These are phyloP conservation scores for Tylopilus plumbeoviolaceoides DNA, from an alignment of 768 basidiomycete genomes.

Conservation along the genomic window DNA sequence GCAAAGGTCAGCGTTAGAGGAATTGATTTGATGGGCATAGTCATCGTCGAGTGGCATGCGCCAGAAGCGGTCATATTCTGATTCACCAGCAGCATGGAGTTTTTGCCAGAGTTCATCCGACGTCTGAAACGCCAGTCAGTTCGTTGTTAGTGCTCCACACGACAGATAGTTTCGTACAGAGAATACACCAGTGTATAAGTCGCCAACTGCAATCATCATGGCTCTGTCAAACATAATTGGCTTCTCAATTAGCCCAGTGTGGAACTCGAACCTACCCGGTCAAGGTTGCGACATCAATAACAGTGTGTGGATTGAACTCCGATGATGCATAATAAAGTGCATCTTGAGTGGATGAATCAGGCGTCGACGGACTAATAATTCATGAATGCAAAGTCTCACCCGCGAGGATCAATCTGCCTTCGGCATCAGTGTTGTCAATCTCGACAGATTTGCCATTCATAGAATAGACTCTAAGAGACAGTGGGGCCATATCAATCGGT, in stretches of 20 bases:
- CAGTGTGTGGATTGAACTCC: slow-evolving; percentile 72
- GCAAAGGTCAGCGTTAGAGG: slow-evolving; percentile 77
- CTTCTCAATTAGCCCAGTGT: neutral
- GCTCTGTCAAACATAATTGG: slow-evolving; percentile 43
- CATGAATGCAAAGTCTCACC: slow-evolving; percentile 35
- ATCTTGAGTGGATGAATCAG: slow-evolving; percentile 40
- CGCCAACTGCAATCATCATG: slow-evolving; percentile 69
- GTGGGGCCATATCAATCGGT: neutral
- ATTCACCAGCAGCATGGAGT: slow-evolving; percentile 64
- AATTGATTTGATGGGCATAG: slow-evolving; percentile 70
- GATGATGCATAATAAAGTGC: slow-evolving; percentile 81
- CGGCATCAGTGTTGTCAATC: slow-evolving; percentile 85
- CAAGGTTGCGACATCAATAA: slow-evolving; percentile 85
- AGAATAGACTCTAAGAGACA: slow-evolving; percentile 56
- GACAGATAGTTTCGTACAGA: slow-evolving; percentile 40
- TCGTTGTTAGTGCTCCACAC: neutral
- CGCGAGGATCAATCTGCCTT: slow-evolving; percentile 72
- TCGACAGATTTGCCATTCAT: slow-evolving; percentile 89
- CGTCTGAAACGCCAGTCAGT: slow-evolving; percentile 38
- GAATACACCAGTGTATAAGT: slow-evolving; percentile 75
- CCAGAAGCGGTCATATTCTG: slow-evolving; percentile 84
- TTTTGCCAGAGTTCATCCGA: slow-evolving; percentile 73
- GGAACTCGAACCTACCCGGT: slow-evolving; percentile 51
- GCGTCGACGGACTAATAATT: neutral
- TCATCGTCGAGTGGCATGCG: slow-evolving; percentile 86